Percentiles rank a stretch among this genome's conserved stretches.
Conservation (phyloP, 1,139 yeast genomes). For the Suhomyces ambrosiae region DNA sequence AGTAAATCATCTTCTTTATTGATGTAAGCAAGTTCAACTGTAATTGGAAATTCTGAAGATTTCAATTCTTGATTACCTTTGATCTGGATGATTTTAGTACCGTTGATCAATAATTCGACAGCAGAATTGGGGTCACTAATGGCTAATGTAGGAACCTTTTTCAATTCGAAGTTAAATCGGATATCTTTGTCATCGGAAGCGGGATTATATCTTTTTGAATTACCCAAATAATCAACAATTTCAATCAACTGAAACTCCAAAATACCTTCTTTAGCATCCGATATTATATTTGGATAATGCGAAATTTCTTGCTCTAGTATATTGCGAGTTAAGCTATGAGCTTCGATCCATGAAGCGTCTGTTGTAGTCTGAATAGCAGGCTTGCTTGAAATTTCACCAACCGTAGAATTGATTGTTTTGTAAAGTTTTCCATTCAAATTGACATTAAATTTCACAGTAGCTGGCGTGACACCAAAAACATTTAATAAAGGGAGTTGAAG, state of each 20-base stretch:
- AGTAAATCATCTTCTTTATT: conserved; percentile 29
- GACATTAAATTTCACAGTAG: conserved; percentile 62
- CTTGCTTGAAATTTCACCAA: conserved; percentile 17
- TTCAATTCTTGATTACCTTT: conserved; percentile 20
- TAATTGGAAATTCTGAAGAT: conserved; percentile 49
- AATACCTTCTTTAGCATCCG: conserved; percentile 50
- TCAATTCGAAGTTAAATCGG: conserved; percentile 59
- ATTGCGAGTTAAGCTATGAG: conserved; percentile 34
- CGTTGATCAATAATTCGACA: conserved; percentile 43
- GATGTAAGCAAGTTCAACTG: conserved; percentile 39
- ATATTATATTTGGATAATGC: conserved; percentile 26
- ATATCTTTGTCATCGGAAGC: conserved; percentile 49
- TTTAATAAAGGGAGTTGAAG: conserved; percentile 54
- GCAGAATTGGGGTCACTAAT: conserved; percentile 43
- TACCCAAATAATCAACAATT: conserved; percentile 77
- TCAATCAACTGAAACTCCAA: conserved; percentile 67
- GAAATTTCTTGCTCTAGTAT: conserved; percentile 39
- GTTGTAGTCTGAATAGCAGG: conserved; percentile 4
- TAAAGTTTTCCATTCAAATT: conserved; percentile 50
- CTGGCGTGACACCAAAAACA: conserved; percentile 75
- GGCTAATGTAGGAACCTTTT: conserved; percentile 56
- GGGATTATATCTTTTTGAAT: conserved; percentile 56
- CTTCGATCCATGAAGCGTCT: conserved; percentile 27
- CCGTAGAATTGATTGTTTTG: conserved; percentile 26
- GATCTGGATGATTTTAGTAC: conserved; percentile 37